Conservation (phyloP, 2,329 filamentous ascomycete genomes). For the Fusarium foetens region DNA sequence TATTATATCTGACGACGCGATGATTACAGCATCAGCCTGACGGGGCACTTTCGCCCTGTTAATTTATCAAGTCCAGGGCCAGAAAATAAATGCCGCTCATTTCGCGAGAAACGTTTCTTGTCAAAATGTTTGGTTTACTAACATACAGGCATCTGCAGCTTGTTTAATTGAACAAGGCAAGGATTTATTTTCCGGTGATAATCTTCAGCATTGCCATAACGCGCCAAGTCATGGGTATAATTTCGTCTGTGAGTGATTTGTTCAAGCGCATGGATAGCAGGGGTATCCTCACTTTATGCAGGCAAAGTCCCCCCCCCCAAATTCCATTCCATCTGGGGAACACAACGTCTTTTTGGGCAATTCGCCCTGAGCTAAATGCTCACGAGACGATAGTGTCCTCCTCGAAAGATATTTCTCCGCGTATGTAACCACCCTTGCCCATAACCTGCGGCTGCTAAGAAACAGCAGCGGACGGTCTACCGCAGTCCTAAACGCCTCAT, state of each 20-base stretch:
- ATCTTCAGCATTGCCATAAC: neutral
- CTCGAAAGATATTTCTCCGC: conserved; percentile 14
- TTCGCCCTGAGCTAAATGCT: conserved; percentile 16
- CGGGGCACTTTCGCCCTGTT: neutral
- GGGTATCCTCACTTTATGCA: conserved; percentile 27
- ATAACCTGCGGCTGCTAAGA: conserved; percentile 9
- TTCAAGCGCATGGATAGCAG: conserved; percentile 11
- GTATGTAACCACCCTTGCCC: neutral
- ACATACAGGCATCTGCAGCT: neutral
- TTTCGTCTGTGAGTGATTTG: conserved; percentile 12
- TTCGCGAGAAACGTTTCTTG: neutral
- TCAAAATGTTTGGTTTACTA: neutral
- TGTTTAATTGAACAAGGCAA: conserved; percentile 3
- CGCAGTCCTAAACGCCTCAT: conserved; percentile 1
- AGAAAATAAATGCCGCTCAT: neutral
- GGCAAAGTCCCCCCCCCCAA: neutral
- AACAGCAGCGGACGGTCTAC: conserved; percentile 1
- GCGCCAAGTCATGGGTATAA: conserved; percentile 3
- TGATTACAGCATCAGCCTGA: neutral
- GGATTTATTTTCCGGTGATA: conserved; percentile 1
- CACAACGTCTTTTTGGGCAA: conserved; percentile 1
- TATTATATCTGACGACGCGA: neutral
- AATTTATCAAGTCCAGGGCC: neutral
- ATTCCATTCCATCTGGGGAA: conserved; percentile 4
- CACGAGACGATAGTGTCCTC: neutral